Evolutionary conservation across 441 rosid species (phyloP).

Genomic region (Biscutella auriculata): DNA sequence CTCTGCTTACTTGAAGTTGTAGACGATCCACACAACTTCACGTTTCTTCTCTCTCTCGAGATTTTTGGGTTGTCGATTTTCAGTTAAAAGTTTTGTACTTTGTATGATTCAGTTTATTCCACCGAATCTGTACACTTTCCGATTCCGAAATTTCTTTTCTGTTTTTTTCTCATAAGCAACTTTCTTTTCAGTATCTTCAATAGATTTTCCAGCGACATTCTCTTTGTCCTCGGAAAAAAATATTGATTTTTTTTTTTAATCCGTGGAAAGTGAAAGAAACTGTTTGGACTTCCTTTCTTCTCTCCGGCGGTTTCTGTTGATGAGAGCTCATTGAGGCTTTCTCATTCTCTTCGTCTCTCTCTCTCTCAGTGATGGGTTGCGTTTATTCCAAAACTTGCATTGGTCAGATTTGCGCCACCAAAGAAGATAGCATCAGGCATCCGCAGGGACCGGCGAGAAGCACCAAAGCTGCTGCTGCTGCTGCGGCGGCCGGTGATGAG

Average conservation of each 20-base stretch:
- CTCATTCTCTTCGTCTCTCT: neutral
- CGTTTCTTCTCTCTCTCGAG: too few species aligned
- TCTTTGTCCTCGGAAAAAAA: conserved; percentile 10
- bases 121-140: conserved; percentile 15
- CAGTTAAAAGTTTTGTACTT: neutral
- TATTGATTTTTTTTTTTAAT: neutral
- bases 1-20: too few species aligned
- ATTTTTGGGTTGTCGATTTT: too few species aligned
- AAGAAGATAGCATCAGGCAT: conserved; percentile 36
- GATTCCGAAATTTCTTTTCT: neutral
- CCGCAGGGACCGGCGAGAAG: conserved; percentile 5
- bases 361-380: conserved; percentile 64
- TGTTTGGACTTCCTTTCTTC: conserved; percentile 5
- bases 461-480: neutral
- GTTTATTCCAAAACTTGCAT: conserved; percentile 90
- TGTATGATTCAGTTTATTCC: conserved; percentile 6
- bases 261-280: conserved; percentile 5
- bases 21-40: too few species aligned
- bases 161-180: neutral
- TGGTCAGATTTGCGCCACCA: conserved; percentile 79
- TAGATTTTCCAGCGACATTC: conserved; percentile 4
- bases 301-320: neutral
- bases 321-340: conserved; percentile 17
- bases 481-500: conserved; percentile 12
- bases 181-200: neutral